Conservation (phyloP, 768 basidiomycete species). For the Pleurotus djamor region DNA sequence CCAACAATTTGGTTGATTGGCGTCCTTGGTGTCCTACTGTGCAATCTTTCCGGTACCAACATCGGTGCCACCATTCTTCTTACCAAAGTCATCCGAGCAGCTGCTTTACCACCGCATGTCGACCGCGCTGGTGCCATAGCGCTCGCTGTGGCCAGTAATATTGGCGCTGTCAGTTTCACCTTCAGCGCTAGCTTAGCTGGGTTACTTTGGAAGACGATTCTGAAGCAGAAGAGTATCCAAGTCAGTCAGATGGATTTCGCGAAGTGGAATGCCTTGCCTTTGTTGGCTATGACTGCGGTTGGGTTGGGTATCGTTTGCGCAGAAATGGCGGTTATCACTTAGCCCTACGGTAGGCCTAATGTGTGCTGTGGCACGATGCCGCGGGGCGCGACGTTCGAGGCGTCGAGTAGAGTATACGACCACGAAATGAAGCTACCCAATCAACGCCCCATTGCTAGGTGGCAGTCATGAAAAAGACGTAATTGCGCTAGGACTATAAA, state of each 20-base stretch:
- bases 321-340: constrained; percentile 59
- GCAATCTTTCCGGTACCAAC: constrained; percentile 77
- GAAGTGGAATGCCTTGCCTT: constrained; percentile 65
- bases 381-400: too few relatives aligned
- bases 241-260: constrained; percentile 68
- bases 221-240: constrained; percentile 67
- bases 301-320: constrained; percentile 72
- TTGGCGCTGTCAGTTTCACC: constrained; percentile 88
- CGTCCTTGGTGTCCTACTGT: constrained; percentile 58
- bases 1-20: constrained; percentile 57
- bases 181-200: constrained; percentile 90
- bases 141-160: constrained; percentile 84
- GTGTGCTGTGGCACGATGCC: neutral
- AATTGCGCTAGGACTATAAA: too few relatives aligned
- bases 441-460: neutral
- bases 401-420: too few relatives aligned
- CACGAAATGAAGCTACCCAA: neutral
- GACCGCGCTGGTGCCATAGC: constrained; percentile 63
- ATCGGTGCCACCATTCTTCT: constrained; percentile 88
- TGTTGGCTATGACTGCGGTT: constrained; percentile 62
- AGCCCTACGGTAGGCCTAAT: neutral
- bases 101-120: constrained; percentile 26
- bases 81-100: constrained; percentile 69
- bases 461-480: too few relatives aligned
- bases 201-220: constrained; percentile 76